Percentiles rank a stretch among this genome's conserved stretches.
Conservation (phyloP, 768 basidiomycete genomes). For the Hericium erinaceus region DNA sequence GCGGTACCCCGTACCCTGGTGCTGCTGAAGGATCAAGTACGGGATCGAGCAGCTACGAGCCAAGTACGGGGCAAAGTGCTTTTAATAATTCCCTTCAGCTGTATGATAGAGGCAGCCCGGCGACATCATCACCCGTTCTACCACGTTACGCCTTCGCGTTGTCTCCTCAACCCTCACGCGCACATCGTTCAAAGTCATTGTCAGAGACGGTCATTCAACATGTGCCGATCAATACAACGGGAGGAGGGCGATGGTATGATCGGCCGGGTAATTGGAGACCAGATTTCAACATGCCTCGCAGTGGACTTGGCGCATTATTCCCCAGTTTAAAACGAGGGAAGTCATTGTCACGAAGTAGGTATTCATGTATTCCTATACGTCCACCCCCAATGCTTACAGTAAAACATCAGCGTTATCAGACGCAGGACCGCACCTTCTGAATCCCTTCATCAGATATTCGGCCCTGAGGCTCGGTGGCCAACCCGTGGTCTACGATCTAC, state of each 20-base stretch:
- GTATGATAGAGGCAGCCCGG: background rate
- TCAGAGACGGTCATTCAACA: background rate
- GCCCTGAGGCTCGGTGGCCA: conserved; percentile 20
- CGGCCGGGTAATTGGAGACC: conserved; percentile 21
- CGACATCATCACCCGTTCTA: conserved; percentile 6
- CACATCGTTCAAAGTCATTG: background rate
- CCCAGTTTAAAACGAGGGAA: conserved; percentile 11
- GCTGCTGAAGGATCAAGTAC: background rate
- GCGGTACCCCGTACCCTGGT: background rate
- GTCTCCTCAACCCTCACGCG: conserved; percentile 2
- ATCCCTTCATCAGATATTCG: conserved; percentile 20
- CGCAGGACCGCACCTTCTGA: conserved; percentile 13
- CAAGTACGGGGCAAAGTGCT: conserved; percentile 11
- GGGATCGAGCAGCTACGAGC: conserved; percentile 7
- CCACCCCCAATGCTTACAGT: background rate
- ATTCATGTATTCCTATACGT: background rate
- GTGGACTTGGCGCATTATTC: conserved; percentile 16
- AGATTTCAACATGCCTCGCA: conserved; percentile 22
- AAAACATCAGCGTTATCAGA: background rate
- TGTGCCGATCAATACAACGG: too few species aligned
- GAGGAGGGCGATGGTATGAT: conserved; percentile 5
- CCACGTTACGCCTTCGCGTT: conserved; percentile 4
- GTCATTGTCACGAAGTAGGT: conserved; percentile 15
- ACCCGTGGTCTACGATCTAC: conserved; percentile 42
- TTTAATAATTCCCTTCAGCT: conserved; percentile 9